Percentiles rank a stretch among this genome's conserved stretches.
phyloP scores from a whole-genome alignment of 495 filamentous ascomycete species.

The Xylaria acuta region DNA sequence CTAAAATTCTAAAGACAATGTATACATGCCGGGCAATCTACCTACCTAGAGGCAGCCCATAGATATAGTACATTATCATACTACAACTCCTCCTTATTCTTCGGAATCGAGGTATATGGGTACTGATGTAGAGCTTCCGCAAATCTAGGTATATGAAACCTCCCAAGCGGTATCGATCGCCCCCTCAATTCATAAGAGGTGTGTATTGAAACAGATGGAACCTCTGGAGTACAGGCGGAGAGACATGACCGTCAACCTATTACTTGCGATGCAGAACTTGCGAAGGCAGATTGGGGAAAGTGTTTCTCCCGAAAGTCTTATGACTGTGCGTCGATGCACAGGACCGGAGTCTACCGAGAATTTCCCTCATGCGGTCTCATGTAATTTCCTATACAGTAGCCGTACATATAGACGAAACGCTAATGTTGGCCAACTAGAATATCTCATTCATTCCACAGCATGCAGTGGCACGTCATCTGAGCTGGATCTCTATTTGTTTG shows the following conservation, averaged over 20 bases:
- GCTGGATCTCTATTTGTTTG: slow-evolving; percentile 2
- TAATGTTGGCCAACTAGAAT: background rate
- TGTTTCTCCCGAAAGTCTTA: slow-evolving; percentile 29
- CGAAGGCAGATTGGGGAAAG: background rate
- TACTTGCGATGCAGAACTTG: background rate
- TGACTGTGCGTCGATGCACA: slow-evolving; percentile 38
- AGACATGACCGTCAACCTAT: background rate
- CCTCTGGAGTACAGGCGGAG: background rate
- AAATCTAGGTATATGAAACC: background rate
- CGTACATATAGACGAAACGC: background rate
- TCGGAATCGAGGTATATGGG: background rate
- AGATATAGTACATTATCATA: background rate
- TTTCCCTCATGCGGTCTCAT: slow-evolving; percentile 16
- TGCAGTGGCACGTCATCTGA: slow-evolving; percentile 11
- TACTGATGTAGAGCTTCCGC: background rate
- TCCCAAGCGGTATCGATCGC: background rate
- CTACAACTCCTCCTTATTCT: background rate
- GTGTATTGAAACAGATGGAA: background rate
- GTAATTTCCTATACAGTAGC: slow-evolving; percentile 1
- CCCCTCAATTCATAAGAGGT: background rate
- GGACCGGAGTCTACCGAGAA: slow-evolving; percentile 35
- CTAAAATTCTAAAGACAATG: background rate
- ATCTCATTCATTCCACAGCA: slow-evolving; percentile 6
- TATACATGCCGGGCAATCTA: background rate
- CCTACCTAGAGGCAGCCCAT: background rate